Evolutionary conservation across 1,139 yeast genomes (phyloP), one percentile per base, ranked within the genome.

Genomic region (Pichia sp.): DNA sequence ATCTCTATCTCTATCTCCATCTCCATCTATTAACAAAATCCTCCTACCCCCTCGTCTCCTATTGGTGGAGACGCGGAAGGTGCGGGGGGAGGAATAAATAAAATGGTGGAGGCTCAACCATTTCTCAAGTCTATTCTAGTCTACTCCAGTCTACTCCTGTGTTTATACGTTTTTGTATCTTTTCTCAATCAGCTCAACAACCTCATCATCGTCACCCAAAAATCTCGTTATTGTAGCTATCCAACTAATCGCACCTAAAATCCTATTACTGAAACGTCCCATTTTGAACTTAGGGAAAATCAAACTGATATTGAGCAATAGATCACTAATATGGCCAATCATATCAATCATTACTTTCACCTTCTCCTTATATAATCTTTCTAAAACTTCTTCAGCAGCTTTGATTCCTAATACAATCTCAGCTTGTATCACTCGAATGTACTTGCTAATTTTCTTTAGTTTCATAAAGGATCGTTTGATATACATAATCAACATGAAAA

Each of bases 251-350:
- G 52, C 28, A n/a, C 54, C 46, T 18, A 53, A 14, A 25, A 46
- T 9, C n/a, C 39, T 44, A 2, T 3, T 4, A n/a, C 20, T 7
- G n/a, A 22, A 8, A n/a, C 25, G 24, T 8, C 59, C 58, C 14
- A 58, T 35, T 34, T 42, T 47, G 17, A 54, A 38, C 7, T 41
- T 45, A 17, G 49, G 44, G 24, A 39, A 47, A 6, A 54, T 44
- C 20, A 57, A 41, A 31, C 49, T 51, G 22, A 56, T 32, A 30
- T 55, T 55, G 28, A 59, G 39, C 2, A 57, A 21, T 10, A 59
- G 39, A 35, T 59, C 63, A 41, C 55, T 55, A 5, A 52, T 31
- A 39, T 54, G 56, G 4, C 60, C 60, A 6, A 52, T 30, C 5
- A 56, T 44, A 31, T 59, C 62, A 23, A 58, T 20, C 3, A 47